Conservation (phyloP, 352 stramenopile genomes). For the Phytopythium cucurbitacearum region DNA sequence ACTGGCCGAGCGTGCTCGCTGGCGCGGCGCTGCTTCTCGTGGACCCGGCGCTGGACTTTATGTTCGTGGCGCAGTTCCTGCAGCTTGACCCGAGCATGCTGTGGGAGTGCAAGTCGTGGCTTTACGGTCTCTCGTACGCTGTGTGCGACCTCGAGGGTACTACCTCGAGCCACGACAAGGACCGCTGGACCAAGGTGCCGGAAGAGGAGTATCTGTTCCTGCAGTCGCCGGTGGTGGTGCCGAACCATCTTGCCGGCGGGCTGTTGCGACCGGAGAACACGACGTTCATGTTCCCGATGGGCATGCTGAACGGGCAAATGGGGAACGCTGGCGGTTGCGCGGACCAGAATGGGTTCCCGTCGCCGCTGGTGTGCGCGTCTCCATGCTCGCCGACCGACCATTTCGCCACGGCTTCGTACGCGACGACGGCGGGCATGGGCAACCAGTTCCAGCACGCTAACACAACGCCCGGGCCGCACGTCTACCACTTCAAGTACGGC, state of each 20-base stretch:
- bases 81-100: constrained; percentile 72
- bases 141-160: constrained; percentile 42
- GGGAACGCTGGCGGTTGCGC: constrained; percentile 15
- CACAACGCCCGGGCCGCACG: constrained; percentile 33
- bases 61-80: constrained; percentile 80
- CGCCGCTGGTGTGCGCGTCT: constrained; percentile 22
- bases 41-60: constrained; percentile 59
- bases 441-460: constrained; percentile 39
- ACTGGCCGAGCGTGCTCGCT: constrained; percentile 71
- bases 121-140: constrained; percentile 50
- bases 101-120: constrained; percentile 81
- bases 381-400: constrained; percentile 65
- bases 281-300: constrained; percentile 35
- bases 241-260: constrained; percentile 54
- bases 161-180: constrained; percentile 38
- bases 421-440: constrained; percentile 22
- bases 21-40: constrained; percentile 66
- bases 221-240: constrained; percentile 57
- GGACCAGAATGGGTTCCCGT: constrained; percentile 34
- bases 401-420: constrained; percentile 27
- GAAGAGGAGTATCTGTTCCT: constrained; percentile 69
- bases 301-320: constrained; percentile 9
- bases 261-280: constrained; percentile 46
- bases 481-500: constrained; percentile 84
- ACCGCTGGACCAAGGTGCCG: constrained; percentile 69